Evolutionary conservation across 192 early-diverging fungal species (phyloP).

Genomic region (Geranomyces michiganensis): DNA sequence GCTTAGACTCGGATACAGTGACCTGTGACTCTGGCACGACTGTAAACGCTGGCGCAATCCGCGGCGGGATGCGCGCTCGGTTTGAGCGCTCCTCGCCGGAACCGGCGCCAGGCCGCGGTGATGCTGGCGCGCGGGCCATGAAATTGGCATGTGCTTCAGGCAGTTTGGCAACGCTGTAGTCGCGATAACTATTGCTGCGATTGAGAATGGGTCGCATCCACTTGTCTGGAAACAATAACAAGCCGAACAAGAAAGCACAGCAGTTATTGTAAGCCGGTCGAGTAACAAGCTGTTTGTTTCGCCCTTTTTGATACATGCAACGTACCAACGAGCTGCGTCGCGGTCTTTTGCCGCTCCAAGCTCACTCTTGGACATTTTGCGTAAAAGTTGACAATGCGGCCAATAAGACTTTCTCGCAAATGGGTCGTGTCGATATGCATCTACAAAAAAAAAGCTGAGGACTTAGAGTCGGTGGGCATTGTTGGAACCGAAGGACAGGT

Average conservation of each 20-base stretch:
- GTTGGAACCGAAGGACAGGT: too few species aligned
- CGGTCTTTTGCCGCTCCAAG: slow-evolving; percentile 66
- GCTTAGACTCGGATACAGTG: neutral
- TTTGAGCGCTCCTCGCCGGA: neutral
- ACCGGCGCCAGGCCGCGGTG: neutral
- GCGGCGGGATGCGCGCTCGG: slow-evolving; percentile 19
- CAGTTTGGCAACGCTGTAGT: neutral
- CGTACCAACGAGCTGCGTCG: slow-evolving; percentile 68
- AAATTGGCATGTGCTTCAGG: neutral
- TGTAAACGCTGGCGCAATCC: slow-evolving; percentile 11
- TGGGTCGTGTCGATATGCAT: slow-evolving; percentile 74
- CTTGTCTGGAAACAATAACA: slow-evolving; percentile 58
- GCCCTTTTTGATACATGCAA: too few species aligned
- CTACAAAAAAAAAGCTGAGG: slow-evolving; percentile 39
- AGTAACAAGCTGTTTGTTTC: too few species aligned
- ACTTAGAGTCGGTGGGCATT: too few species aligned
- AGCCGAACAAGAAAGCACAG: too few species aligned
- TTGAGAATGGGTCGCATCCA: slow-evolving; percentile 87
- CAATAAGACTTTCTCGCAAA: slow-evolving; percentile 79
- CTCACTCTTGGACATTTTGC: slow-evolving; percentile 82
- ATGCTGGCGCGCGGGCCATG: neutral
- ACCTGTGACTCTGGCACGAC: slow-evolving; percentile 19
- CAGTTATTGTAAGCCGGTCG: too few species aligned
- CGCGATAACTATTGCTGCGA: slow-evolving; percentile 70
- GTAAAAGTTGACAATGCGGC: slow-evolving; percentile 86